Evolutionary conservation across 805 yeast species (phyloP), one percentile per base, ranked within the genome.

Genomic region (Clavispora vitiphila): DNA sequence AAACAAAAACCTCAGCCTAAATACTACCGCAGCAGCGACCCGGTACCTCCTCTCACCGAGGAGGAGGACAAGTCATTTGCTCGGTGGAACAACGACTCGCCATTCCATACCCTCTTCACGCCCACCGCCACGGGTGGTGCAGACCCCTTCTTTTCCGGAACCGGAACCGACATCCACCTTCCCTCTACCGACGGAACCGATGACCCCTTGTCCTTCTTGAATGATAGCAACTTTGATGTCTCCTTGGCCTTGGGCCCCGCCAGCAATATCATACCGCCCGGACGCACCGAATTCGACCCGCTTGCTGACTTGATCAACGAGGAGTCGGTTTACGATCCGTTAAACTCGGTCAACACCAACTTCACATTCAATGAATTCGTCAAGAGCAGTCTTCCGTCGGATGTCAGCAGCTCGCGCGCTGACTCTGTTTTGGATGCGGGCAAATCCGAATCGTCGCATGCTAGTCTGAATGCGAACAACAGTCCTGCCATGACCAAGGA

Each of bases 1-100:
- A 80, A 71, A 53, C 72, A 72, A 12, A 64, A 76, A 48, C 96
- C 93, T 3, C 58, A 81, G 4, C 95, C 96, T 3, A 65, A 67
- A 45, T 61, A 46, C 41, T 55, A 58, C 38, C 49, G 61, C 15
- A 42, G 38, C 36, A 31, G 47, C 21, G 39, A 34, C 15, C 26
- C 42, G 5, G 40, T 32, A 19, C 48, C 51, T 25, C 42, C 39
- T 10, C 24, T 39, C 5, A 36, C 22, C 15, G 41, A 37, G 26
- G 35, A 38, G 5, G 34, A 36, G 19, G 27, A 34, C 29, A 31
- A 41, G 9, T 38, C 43, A 30, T 25, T 30, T 8, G 32, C 41
- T 10, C 37, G 27, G 18, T 36, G 43, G 29, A 40, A 18, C 30
- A 31, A 35, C 6, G 47, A 40, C 9, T 46, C 50, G 9, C 53